Evolutionary conservation across 2,329 filamentous ascomycete genomes (phyloP).

Genomic region (Rutstroemia sp.): DNA sequence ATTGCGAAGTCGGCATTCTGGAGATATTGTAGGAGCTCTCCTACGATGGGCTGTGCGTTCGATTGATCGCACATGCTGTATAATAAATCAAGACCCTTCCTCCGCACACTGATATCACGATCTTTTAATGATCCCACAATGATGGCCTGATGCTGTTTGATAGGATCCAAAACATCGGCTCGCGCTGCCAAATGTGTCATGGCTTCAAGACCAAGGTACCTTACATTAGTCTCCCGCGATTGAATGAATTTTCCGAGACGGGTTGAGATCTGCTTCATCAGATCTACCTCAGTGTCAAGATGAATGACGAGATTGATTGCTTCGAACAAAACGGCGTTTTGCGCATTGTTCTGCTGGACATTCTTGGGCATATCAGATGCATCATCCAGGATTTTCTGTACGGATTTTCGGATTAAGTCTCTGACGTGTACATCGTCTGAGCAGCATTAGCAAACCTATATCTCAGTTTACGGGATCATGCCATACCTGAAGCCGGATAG

Average conservation of each 20-base stretch:
- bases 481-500: slow-evolving; percentile 81
- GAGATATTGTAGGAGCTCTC: slow-evolving; percentile 86
- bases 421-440: slow-evolving; percentile 86
- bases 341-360: slow-evolving; percentile 97
- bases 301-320: slow-evolving; percentile 98
- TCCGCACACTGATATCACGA: slow-evolving; percentile 90
- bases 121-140: slow-evolving; percentile 93
- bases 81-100: slow-evolving; percentile 89
- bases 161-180: slow-evolving; percentile 88
- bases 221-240: slow-evolving; percentile 92
- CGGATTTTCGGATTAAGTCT: slow-evolving; percentile 81
- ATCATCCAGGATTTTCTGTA: slow-evolving; percentile 84
- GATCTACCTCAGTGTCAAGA: slow-evolving; percentile 83
- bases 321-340: slow-evolving; percentile 96
- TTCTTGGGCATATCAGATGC: slow-evolving; percentile 96
- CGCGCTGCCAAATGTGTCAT: slow-evolving; percentile 97
- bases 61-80: slow-evolving; percentile 99
- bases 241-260: slow-evolving; percentile 92
- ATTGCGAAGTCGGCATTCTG: slow-evolving; percentile 97
- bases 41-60: slow-evolving; percentile 91
- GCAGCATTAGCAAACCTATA: slow-evolving; percentile 8
- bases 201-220: slow-evolving; percentile 90
- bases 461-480: not conserved
- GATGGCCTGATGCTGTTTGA: slow-evolving; percentile 95
- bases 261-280: slow-evolving; percentile 94